Evolutionary conservation across 192 early-diverging fungal species (phyloP).

Genomic region (Backusella tuberculispora): DNA sequence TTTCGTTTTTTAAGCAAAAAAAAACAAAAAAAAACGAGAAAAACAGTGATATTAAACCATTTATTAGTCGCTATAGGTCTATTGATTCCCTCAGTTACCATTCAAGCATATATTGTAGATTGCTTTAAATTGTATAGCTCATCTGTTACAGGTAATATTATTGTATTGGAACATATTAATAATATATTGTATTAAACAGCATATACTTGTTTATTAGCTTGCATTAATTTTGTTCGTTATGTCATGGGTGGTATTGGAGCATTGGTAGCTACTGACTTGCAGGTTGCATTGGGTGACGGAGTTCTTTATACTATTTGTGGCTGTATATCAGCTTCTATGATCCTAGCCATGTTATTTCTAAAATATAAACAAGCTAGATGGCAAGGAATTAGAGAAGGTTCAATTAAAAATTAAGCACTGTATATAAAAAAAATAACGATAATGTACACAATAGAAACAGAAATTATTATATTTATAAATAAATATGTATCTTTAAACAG

Average conservation of each 20-base stretch:
- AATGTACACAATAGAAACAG: too few species aligned
- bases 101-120: constrained; percentile 42
- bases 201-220: constrained; percentile 20
- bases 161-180: too few species aligned
- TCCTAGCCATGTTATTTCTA: not conserved
- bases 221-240: constrained; percentile 39
- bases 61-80: constrained; percentile 34
- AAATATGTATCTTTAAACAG: too few species aligned
- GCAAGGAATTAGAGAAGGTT: not conserved
- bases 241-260: constrained; percentile 40
- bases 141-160: constrained; percentile 36
- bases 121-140: constrained; percentile 31
- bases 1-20: too few species aligned
- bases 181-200: too few species aligned
- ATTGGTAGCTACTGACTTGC: constrained; percentile 36
- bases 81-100: constrained; percentile 36
- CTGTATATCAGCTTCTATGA: not conserved
- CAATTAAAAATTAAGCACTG: too few species aligned
- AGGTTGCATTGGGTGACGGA: constrained; percentile 33
- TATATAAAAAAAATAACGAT: too few species aligned
- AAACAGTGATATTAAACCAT: not conserved
- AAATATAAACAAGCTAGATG: constrained; percentile 4
- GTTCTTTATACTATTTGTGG: constrained; percentile 36
- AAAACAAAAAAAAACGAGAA: too few species aligned
- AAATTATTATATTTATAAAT: too few species aligned